Evolutionary conservation across 2,329 filamentous ascomycete genomes (phyloP).

Genomic region (Penicillium sp.): DNA sequence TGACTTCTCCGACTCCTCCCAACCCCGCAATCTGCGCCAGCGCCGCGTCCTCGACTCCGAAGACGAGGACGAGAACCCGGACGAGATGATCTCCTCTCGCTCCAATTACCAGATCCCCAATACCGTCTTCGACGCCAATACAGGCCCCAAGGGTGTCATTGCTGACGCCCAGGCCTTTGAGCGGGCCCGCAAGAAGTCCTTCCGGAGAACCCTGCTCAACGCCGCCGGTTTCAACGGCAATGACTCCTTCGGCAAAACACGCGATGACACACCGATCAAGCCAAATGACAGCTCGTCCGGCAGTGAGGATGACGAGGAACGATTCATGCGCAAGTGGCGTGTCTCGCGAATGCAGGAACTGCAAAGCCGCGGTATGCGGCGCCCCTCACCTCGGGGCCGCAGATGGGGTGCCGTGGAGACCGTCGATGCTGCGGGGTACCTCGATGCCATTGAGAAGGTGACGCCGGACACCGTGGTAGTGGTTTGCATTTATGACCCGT

Average conservation of each 20-base stretch:
- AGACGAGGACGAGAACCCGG: conserved; percentile 33
- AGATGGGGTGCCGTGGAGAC: conserved; percentile 76
- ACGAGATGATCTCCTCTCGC: conserved; percentile 37
- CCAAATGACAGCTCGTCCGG: conserved; percentile 21
- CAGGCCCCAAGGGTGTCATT: conserved; percentile 52
- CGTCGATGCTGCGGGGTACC: conserved; percentile 86
- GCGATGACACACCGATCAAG: conserved; percentile 24
- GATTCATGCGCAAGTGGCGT: conserved; percentile 82
- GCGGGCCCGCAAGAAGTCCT: conserved; percentile 47
- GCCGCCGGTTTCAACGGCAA: conserved; percentile 34
- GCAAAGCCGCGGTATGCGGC: conserved; percentile 63
- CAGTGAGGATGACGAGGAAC: conserved; percentile 68
- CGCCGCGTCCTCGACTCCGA: conserved; percentile 28
- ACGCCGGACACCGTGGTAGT: conserved; percentile 77
- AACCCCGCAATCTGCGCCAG: conserved; percentile 21
- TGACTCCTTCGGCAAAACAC: conserved; percentile 23
- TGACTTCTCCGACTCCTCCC: conserved; percentile 23
- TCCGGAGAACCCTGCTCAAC: conserved; percentile 44
- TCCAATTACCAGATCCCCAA: conserved; percentile 44
- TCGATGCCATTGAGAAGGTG: conserved; percentile 95
- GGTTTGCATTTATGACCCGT: conserved; percentile 87
- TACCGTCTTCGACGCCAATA: conserved; percentile 49
- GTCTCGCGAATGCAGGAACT: conserved; percentile 76
- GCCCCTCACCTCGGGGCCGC: conserved; percentile 72
- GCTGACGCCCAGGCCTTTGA: conserved; percentile 51